Evolutionary conservation across 177 flowering plant species (phyloP), one percentile per base, ranked within the genome.

Genomic region (Vitis hybrid): DNA sequence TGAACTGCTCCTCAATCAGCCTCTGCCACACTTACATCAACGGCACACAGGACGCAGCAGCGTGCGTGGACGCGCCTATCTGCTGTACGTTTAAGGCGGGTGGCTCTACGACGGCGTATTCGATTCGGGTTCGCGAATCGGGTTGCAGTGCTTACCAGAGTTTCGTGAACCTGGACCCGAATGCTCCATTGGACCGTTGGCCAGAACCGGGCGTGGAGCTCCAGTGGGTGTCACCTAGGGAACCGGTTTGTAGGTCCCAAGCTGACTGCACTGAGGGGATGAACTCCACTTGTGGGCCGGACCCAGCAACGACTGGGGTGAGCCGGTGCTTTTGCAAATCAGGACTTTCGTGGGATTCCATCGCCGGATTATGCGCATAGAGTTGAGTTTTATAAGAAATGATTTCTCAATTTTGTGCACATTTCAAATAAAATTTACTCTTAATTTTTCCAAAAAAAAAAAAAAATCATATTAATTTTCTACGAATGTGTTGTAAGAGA

Each of bases 1-100:
- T 89, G 21, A 76, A 89, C 71, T 89, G 94, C 78, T 19, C 84
- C 11, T 63, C 85, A 1, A 48, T 59, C 19, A 88, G 90, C 72
- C 76, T 77, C 51, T 89, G 94, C 71, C 85, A 78, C 64, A 26
- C 26, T 26, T 89, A 78, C 15, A 73, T 78, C 10, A 22, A 31
- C 2, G 77, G 69, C 10, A 39, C 45, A 39, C 6, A 5, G 45
- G 81, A 50, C 18, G 60, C 29, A 13, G 48, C 66, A 9, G 56
- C 77, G 10, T 88, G 94, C 67, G 31, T 49, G 12, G 31, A 22
- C 60, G 64, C 80, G 11, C 60, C 62, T 18, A 22, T 78, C 5
- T 89, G 92, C 65, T 89, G 94, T 60, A 73, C 85, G 12, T 86
- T 82, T 66, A 18, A 72, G 51, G 78, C 88, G 7, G 94, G 91